phyloP scores from a whole-genome alignment of 495 filamentous ascomycete species.

The Aspergillus biplanus region DNA sequence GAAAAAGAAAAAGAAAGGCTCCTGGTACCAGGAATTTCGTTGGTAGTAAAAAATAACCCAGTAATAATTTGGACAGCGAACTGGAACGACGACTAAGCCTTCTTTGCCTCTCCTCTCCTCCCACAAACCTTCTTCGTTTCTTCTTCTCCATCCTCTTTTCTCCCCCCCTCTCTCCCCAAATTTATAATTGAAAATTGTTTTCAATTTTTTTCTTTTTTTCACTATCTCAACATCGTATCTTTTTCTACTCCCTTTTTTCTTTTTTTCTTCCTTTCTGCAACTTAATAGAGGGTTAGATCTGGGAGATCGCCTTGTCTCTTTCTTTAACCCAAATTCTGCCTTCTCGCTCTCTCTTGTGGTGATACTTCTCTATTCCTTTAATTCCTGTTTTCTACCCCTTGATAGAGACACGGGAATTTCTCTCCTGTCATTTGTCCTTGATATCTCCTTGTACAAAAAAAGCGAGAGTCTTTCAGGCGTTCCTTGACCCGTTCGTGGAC shows the following conservation, averaged over 20 bases:
- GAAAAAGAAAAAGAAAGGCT: not conserved
- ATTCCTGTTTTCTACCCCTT: conserved; percentile 25
- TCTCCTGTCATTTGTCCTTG: conserved; percentile 17
- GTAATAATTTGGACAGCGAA: conserved; percentile 3
- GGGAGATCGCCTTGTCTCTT: conserved; percentile 33
- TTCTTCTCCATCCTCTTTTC: conserved; percentile 35
- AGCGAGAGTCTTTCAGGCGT: conserved; percentile 15
- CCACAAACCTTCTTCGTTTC: conserved; percentile 39
- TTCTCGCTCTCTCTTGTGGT: conserved; percentile 17
- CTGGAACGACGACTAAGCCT: conserved; percentile 33
- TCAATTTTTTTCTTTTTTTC: conserved; percentile 25
- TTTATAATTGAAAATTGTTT: conserved; percentile 23
- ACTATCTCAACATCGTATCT: conserved; percentile 46
- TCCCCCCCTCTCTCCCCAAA: conserved; percentile 31
- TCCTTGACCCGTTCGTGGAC: conserved; percentile 21
- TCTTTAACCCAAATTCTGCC: conserved; percentile 19
- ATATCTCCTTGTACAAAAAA: conserved; percentile 20
- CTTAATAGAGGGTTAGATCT: conserved; percentile 37
- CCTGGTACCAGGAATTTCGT: no score
- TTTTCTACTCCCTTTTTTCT: conserved; percentile 38
- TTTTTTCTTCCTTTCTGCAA: conserved; percentile 37
- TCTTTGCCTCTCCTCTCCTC: conserved; percentile 35
- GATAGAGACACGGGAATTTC: conserved; percentile 26
- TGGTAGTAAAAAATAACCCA: not conserved
- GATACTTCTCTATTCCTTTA: conserved; percentile 13